Percentiles rank a stretch among this genome's conserved stretches.
Conservation (phyloP, 1,284 basidiomycete species). For the Microbotryomycetes sp. region DNA sequence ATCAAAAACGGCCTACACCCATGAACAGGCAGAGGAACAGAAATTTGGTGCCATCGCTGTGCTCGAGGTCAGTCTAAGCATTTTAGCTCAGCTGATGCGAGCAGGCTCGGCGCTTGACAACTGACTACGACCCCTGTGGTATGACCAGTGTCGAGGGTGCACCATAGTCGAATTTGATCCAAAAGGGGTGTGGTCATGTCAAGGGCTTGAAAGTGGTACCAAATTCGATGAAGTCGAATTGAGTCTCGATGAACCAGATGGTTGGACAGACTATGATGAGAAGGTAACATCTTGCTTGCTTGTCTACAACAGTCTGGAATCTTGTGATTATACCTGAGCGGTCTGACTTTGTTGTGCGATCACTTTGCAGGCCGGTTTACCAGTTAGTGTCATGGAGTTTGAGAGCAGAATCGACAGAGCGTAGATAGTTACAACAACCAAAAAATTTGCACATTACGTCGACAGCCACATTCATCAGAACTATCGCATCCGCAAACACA, state of each 20-base stretch:
- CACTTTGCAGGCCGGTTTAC: slow-evolving; percentile 3
- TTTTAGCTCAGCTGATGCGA: neutral
- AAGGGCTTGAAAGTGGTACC: slow-evolving; percentile 21
- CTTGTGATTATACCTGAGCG: too few relatives aligned
- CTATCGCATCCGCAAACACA: too few relatives aligned
- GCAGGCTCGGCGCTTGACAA: neutral
- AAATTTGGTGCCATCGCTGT: slow-evolving; percentile 25
- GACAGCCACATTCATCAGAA: too few relatives aligned
- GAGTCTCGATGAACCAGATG: slow-evolving; percentile 22
- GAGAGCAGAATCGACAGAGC: slow-evolving; percentile 16
- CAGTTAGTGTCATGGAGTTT: slow-evolving; percentile 13
- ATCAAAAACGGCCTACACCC: slow-evolving; percentile 21
- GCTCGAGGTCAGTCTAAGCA: slow-evolving; percentile 12
- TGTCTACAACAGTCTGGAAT: neutral
- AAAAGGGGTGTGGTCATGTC: slow-evolving; percentile 19
- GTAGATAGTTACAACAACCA: slow-evolving; percentile 2
- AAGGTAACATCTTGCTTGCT: slow-evolving; percentile 13
- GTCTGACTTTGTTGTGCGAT: too few relatives aligned
- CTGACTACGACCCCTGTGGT: neutral
- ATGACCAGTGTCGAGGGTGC: neutral
- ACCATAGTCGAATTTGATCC: slow-evolving; percentile 29
- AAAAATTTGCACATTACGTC: too few relatives aligned
- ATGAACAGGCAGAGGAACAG: slow-evolving; percentile 28
- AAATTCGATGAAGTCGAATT: slow-evolving; percentile 29
- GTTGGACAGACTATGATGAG: slow-evolving; percentile 33